These are phyloP conservation scores for Amylostereum areolatum DNA, from an alignment of 1,284 basidiomycete species.

Conservation along the genomic window DNA sequence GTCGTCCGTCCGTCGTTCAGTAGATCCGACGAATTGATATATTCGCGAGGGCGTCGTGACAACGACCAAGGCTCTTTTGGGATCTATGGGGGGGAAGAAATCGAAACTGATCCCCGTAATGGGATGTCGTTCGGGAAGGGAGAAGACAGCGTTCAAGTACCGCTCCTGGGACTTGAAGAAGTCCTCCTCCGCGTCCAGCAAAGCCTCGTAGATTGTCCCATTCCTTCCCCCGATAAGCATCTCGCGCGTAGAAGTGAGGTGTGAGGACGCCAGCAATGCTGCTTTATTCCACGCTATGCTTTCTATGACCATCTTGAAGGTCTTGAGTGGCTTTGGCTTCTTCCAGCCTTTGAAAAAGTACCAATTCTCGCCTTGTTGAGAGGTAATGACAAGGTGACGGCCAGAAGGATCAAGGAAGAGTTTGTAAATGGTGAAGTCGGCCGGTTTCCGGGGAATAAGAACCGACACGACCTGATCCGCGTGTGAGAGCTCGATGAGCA, in stretches of 20 bases:
- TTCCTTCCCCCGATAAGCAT: constrained; percentile 86
- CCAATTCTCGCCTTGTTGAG: constrained; percentile 88
- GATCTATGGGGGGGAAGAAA: constrained; percentile 59
- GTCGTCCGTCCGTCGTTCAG: constrained; percentile 65
- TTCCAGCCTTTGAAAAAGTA: constrained; percentile 82
- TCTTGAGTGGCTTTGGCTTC: constrained; percentile 73
- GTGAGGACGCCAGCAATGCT: constrained; percentile 56
- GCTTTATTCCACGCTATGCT: constrained; percentile 91
- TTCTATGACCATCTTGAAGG: constrained; percentile 85
- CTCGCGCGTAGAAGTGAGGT: constrained; percentile 73
- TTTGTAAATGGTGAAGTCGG: constrained; percentile 69
- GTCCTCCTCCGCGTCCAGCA: constrained; percentile 84
- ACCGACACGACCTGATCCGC: constrained; percentile 78
- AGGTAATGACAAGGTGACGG: constrained; percentile 83
- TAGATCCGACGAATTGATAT: constrained; percentile 82
- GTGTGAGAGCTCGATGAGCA: constrained; percentile 81
- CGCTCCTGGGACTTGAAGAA: constrained; percentile 88
- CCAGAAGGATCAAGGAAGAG: constrained; percentile 91
- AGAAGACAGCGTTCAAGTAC: constrained; percentile 76
- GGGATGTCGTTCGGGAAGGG: constrained; percentile 72
- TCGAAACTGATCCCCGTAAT: constrained; percentile 83
- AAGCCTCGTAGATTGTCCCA: constrained; percentile 80
- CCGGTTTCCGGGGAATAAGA: constrained; percentile 65
- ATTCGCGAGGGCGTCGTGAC: constrained; percentile 85
- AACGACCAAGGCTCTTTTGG: constrained; percentile 62